A percentile compares a stretch with the other conserved stretches of the same genome.
Conservation (phyloP, 2,329 filamentous ascomycete genomes). For the Monilinia laxa region DNA sequence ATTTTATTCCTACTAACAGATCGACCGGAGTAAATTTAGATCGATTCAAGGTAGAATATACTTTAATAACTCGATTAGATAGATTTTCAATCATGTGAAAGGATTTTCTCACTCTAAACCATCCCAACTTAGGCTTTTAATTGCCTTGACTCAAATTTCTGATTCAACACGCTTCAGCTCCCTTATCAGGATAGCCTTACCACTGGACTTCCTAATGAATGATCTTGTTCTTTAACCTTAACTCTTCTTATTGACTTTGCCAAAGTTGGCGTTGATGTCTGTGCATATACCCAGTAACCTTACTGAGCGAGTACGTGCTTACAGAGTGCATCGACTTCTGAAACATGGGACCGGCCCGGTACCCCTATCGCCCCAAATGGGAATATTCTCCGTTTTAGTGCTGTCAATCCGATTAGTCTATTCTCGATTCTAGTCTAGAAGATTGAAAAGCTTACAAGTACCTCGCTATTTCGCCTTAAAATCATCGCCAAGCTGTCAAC, state of each 20-base stretch:
- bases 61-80: not conserved
- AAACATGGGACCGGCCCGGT: not conserved
- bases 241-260: not conserved
- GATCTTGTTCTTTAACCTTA: too few relatives aligned
- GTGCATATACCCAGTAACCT: not conserved
- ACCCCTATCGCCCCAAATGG: not conserved
- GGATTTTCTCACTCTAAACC: not conserved
- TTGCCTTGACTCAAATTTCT: not conserved
- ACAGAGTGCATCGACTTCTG: conserved; percentile 7
- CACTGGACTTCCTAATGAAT: too few relatives aligned
- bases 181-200: too few relatives aligned
- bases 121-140: not conserved
- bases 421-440: not conserved
- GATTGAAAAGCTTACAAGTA: not conserved
- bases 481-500: conserved; percentile 15
- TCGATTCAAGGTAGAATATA: not conserved
- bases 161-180: not conserved
- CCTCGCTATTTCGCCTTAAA: not conserved
- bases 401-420: not conserved
- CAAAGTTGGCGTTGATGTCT: conserved; percentile 11
- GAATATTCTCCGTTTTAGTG: not conserved
- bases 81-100: not conserved
- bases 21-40: not conserved
- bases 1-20: not conserved
- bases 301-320: too few relatives aligned